A percentile compares a stretch with the other conserved stretches of the same genome.
phyloP scores from a whole-genome alignment of 306 rosid species.

The Trichosanthes cucumerina region DNA sequence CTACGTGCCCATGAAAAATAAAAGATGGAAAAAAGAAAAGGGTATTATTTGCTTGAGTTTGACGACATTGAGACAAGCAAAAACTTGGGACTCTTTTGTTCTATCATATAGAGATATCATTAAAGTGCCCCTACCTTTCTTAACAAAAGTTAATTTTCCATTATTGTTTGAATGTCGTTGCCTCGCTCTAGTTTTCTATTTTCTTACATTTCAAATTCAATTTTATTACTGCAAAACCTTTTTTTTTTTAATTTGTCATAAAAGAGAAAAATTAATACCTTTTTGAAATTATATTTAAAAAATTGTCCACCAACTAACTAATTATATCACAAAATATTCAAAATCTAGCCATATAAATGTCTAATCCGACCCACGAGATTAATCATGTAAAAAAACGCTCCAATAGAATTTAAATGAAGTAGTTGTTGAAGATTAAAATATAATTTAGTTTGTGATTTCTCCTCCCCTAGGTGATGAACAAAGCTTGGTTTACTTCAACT shows the following conservation, averaged over 20 bases:
- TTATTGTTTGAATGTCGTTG: not conserved
- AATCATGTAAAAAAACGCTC: not conserved
- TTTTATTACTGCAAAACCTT: not conserved
- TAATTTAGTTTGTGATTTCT: not conserved
- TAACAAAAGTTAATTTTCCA: not conserved
- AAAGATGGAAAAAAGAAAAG: not conserved
- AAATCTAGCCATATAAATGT: not conserved
- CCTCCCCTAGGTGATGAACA: not conserved
- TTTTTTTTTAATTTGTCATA: not conserved
- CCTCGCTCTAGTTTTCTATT: not conserved
- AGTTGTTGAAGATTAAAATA: not conserved
- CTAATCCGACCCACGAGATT: not conserved
- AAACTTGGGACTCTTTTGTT: not conserved
- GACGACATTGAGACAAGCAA: conserved; percentile 22
- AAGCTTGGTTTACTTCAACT: not conserved
- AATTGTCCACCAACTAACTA: not conserved
- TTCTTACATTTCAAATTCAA: not conserved
- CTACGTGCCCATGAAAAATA: not conserved
- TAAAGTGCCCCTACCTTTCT: not conserved
- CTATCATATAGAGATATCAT: not conserved
- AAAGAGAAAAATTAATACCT: not conserved
- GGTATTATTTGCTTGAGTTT: conserved; percentile 14
- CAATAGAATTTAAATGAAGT: not conserved
- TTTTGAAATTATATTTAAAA: not conserved
- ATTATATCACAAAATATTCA: not conserved